Conservation (phyloP, 1,284 basidiomycete genomes). For the Rhizoctonia solani region DNA sequence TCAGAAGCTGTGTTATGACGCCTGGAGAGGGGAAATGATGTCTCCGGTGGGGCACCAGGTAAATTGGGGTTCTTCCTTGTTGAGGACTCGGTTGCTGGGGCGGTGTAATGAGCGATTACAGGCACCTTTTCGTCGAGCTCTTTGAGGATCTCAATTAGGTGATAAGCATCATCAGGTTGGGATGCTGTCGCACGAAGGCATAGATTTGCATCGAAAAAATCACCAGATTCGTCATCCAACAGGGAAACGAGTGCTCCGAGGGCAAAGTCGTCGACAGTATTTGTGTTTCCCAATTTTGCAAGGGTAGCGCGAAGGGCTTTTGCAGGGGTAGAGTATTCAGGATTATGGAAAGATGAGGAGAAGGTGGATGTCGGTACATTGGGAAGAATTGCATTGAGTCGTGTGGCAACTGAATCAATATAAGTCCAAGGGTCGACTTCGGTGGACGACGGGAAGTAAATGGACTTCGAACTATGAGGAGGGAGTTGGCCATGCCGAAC, state of each 20-base stretch:
- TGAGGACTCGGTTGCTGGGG: background rate
- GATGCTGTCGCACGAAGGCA: conserved; percentile 32
- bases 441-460: background rate
- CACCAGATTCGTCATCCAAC: conserved; percentile 1
- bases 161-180: conserved; percentile 31
- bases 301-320: conserved; percentile 22
- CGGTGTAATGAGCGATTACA: conserved; percentile 12
- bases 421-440: conserved; percentile 28
- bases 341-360: conserved; percentile 32
- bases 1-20: background rate
- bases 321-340: conserved; percentile 15
- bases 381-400: conserved; percentile 17
- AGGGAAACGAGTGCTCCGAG: conserved; percentile 5
- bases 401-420: conserved; percentile 28
- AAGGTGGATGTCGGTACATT: conserved; percentile 12
- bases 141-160: conserved; percentile 30
- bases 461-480: background rate
- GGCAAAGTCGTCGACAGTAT: conserved; percentile 32
- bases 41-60: conserved; percentile 11
- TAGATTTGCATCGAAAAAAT: conserved; percentile 27
- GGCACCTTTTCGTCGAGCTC: conserved; percentile 29
- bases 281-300: conserved; percentile 5
- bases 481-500: conserved; percentile 21
- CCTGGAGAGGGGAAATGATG: background rate
- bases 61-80: background rate